Evolutionary conservation across 2,329 filamentous ascomycete genomes (phyloP).

Genomic region (Cytospora schulzeri): DNA sequence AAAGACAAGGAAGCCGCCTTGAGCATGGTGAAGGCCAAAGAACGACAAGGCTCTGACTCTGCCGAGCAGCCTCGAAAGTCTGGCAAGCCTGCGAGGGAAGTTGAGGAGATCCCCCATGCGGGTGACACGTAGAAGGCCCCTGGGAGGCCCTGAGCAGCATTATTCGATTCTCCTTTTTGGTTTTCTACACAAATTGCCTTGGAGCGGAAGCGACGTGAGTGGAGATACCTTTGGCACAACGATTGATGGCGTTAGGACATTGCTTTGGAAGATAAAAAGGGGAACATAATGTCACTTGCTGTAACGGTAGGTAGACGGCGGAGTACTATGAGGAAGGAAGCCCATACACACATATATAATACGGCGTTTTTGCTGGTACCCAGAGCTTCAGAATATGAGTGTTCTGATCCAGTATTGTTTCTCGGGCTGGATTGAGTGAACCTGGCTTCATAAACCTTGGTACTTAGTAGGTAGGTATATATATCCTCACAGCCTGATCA

Average conservation of each 20-base stretch:
- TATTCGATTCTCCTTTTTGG: constrained; percentile 6
- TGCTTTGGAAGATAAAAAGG: constrained; percentile 27
- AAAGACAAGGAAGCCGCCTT: constrained; percentile 69
- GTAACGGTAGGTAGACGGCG: constrained; percentile 10
- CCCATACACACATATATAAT: too few relatives aligned
- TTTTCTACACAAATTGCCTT: constrained; percentile 7
- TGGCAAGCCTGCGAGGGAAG: constrained; percentile 8
- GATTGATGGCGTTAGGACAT: constrained; percentile 22
- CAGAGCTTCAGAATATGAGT: constrained; percentile 31
- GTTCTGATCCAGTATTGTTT: background rate
- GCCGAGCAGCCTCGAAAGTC: constrained; percentile 24
- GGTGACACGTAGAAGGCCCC: constrained; percentile 3
- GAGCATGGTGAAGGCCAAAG: constrained; percentile 66
- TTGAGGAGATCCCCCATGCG: constrained; percentile 9
- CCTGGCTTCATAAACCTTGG: too few relatives aligned
- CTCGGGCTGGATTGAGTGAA: too few relatives aligned
- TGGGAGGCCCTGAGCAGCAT: constrained; percentile 2
- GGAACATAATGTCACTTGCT: constrained; percentile 12
- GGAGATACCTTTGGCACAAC: constrained; percentile 14
- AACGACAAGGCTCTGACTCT: constrained; percentile 36
- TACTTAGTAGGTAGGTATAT: too few relatives aligned
- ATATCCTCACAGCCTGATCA: too few relatives aligned
- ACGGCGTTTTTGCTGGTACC: constrained; percentile 34
- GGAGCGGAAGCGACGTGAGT: constrained; percentile 1
- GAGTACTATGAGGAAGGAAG: constrained; percentile 31